A percentile compares a stretch with the other conserved stretches of the same genome.
Evolutionary conservation across 1,139 yeast species (phyloP).

Genomic region (Candida sanyaensis): DNA sequence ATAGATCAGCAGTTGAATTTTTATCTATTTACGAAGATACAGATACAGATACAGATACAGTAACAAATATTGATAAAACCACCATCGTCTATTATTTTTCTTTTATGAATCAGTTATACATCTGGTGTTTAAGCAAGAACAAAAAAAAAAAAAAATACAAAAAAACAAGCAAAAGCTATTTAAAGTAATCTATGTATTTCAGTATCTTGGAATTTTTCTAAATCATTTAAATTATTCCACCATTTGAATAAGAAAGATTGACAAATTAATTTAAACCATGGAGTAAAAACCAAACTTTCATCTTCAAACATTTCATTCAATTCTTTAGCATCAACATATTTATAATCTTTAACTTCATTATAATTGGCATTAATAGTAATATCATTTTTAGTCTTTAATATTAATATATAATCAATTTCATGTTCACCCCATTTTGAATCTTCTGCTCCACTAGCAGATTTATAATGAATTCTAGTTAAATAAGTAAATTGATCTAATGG

Average conservation of each 20-base stretch:
- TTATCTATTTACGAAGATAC: too few relatives aligned
- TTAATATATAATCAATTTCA: constrained; percentile 91
- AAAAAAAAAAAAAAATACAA: too few relatives aligned
- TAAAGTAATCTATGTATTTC: constrained; percentile 42
- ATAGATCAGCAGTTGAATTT: background rate
- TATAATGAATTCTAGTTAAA: constrained; percentile 92
- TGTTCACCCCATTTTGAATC: constrained; percentile 96
- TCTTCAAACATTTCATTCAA: constrained; percentile 78
- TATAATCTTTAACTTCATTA: constrained; percentile 83
- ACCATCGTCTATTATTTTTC: background rate
- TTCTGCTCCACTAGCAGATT: constrained; percentile 70
- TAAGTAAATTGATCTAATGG: constrained; percentile 75
- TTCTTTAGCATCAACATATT: constrained; percentile 69
- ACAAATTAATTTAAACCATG: constrained; percentile 97
- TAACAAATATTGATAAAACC: too few relatives aligned
- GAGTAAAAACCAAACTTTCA: constrained; percentile 70
- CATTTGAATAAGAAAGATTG: constrained; percentile 87
- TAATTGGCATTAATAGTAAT: constrained; percentile 54
- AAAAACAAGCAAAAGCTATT: background rate
- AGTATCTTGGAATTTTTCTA: constrained; percentile 48
- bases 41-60: too few relatives aligned
- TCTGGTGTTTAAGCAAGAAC: background rate
- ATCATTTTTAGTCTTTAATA: constrained; percentile 64
- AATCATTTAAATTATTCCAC: constrained; percentile 79
- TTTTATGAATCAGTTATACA: background rate